A percentile compares a stretch with the other conserved stretches of the same genome.
Conservation (phyloP, 2,329 filamentous ascomycete genomes). For the Aureobasidium melanogenum region DNA sequence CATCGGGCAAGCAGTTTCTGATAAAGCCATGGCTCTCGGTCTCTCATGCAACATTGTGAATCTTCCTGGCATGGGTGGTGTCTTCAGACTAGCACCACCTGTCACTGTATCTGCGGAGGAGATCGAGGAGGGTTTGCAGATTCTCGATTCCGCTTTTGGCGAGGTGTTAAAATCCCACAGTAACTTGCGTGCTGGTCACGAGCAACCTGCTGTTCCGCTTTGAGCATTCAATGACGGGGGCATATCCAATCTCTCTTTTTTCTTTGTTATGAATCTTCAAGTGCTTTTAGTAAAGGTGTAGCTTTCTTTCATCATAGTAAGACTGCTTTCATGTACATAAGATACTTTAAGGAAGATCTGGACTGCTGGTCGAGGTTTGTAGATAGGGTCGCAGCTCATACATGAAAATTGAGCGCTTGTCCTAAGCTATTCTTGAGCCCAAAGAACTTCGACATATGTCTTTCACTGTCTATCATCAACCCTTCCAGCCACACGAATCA, state of each 20-base stretch:
- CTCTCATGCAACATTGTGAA: conserved; percentile 23
- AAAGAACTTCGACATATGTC: too few relatives aligned
- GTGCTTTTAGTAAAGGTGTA: too few relatives aligned
- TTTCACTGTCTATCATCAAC: not conserved
- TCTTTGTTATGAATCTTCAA: too few relatives aligned
- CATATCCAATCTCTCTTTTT: too few relatives aligned
- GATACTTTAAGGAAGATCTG: too few relatives aligned
- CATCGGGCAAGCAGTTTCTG: conserved; percentile 19
- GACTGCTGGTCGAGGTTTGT: too few relatives aligned
- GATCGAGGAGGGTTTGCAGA: conserved; percentile 40
- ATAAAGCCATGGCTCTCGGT: conserved; percentile 19
- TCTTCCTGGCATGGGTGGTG: conserved; percentile 22
- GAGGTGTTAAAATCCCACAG: not conserved
- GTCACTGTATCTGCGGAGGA: conserved; percentile 23
- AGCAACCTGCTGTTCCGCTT: not conserved
- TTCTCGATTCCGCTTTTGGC: conserved; percentile 38
- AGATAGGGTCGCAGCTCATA: too few relatives aligned
- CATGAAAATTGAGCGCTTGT: too few relatives aligned
- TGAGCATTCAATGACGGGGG: not conserved
- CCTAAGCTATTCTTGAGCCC: too few relatives aligned
- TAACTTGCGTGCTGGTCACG: not conserved
- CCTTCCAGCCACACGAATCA: not conserved
- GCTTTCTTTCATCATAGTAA: too few relatives aligned
- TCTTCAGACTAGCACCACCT: conserved; percentile 24
- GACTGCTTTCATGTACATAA: too few relatives aligned